Evolutionary conservation across 2,329 filamentous ascomycete species (phyloP), one percentile per base, ranked within the genome.

Genomic region (Colletotrichum sp.): DNA sequence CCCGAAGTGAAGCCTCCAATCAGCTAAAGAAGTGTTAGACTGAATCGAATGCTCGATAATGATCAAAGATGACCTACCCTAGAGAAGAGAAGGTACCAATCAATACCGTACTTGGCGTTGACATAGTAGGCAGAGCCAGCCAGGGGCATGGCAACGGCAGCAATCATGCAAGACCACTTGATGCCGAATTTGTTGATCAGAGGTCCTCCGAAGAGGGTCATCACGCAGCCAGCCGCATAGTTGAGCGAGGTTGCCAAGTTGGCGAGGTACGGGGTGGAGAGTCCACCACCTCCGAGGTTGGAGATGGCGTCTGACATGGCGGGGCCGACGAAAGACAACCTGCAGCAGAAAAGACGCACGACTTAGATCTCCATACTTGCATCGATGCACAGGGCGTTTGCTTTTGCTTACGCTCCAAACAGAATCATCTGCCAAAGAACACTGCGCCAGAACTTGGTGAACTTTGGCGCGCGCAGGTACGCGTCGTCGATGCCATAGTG

Each of bases 131-230:
- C 79, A 16, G 81, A 83, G 2, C 82, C 82, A 1, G 77, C 76
- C 54, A 84, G 74, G 1, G 83, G 83, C 65, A 84, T 81, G 1
- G 79, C 72, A 3, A 81, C 15, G 9, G 81, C 81, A 8, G 81
- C 82, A 54, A 84, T 80, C 36, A 84, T 75, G 75, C 83, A 84
- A 5, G 80, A 78, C 78, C 79, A 81, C 61, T 80, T 82, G 69
- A 84, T 83, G 16, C 83, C 83, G 9, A 84, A 68, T 65, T 83
- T 84, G 75, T 83, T 84, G 75, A 84, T 84, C 63, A 84, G 67
- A 2, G 82, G 83, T 0, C 82, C 82, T 24, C 82, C 83, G 11
- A 82, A 79, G 15, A 72, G 16, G 2, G 70, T 69, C 29, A 69
- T 63, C 12, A 72, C 6, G 12, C 70, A 72, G 6, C 70, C 70